phyloP scores from a whole-genome alignment of 192 early-diverging fungal genomes.

The Gaertneriomyces semiglobifer region DNA sequence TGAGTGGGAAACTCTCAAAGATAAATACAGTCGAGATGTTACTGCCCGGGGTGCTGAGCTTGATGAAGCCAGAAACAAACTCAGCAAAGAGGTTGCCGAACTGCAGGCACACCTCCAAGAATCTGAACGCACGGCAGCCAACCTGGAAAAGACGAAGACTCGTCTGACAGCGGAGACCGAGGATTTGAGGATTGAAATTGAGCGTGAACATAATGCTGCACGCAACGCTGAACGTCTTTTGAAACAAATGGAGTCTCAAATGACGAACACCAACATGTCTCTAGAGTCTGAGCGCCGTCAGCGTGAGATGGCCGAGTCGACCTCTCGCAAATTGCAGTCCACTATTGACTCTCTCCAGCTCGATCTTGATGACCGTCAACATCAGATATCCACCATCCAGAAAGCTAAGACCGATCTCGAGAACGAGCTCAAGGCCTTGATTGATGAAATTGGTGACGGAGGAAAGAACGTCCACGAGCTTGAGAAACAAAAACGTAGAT shows the following conservation, averaged over 20 bases:
- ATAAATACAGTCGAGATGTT: conserved; percentile 59
- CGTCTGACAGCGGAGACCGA: conserved; percentile 69
- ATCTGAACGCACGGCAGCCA: conserved; percentile 50
- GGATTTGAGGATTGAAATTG: conserved; percentile 68
- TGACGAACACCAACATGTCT: conserved; percentile 46
- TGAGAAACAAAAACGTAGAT: conserved; percentile 59
- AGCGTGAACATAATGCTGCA: conserved; percentile 70
- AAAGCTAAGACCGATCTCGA: conserved; percentile 66
- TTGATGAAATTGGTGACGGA: conserved; percentile 73
- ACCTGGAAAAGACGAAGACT: conserved; percentile 68
- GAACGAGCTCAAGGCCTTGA: conserved; percentile 60
- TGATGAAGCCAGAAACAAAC: conserved; percentile 53
- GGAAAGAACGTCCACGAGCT: conserved; percentile 74
- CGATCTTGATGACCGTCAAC: conserved; percentile 56
- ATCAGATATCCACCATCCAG: conserved; percentile 51
- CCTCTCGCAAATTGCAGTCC: conserved; percentile 55
- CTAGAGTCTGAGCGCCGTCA: conserved; percentile 59
- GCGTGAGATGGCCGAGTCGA: conserved; percentile 59
- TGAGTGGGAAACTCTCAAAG: conserved; percentile 65
- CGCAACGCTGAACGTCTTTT: conserved; percentile 60
- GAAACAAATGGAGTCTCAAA: conserved; percentile 60
- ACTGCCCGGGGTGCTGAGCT: conserved; percentile 50
- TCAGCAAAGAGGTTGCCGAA: conserved; percentile 64
- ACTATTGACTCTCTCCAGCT: conserved; percentile 53
- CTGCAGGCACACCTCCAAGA: conserved; percentile 62